Evolutionary conservation across 129 eudicot species (phyloP), one percentile per base, ranked within the genome.

Genomic region (Artemisia argyi): DNA sequence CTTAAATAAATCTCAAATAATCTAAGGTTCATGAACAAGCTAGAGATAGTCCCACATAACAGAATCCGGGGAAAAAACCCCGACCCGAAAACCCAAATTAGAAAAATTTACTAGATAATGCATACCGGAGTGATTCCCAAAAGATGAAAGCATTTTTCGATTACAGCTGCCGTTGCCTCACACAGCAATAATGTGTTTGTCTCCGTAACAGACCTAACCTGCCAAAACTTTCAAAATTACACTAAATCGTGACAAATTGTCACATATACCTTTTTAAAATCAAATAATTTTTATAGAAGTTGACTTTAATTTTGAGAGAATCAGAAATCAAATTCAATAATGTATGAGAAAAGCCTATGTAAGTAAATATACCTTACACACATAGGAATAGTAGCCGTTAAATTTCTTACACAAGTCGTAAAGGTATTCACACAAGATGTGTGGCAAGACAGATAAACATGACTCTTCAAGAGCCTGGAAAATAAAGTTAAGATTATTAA

Each of bases 141-240:
- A 3, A 28, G 30, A 28, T 28, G 30, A 28, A 53, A 53, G 58
- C 58, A n/a, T 53, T n/a, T 53, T 14, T 53, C 58, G 17, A 53
- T 53, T n/a, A 53, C 58, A 17, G 18, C 58, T n/a, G 22, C 58
- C 3, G 58, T 53, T 53, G 58, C 58, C 58, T 53, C 58, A n/a
- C 3, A 15, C 58, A 53, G 10, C 58, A 53, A 53, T 53, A 53
- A 52, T n/a, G 5, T n/a, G 58, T 9, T 53, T 5, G 11, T 53
- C 58, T 53, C 22, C 11, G 58, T 19, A 53, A n/a, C 58, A 53
- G 6, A 5, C 18, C 58, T 22, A 53, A 3, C 22, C 58, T 53
- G 58, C 20, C 20, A 53, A 15, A n/a, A 53, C 58, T 53, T 53
- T 53, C 58, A 53, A 53, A 53, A 18, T 53, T 53, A 53, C 20